These are phyloP conservation scores for Rhynchospora breviuscula DNA, from an alignment of 176 grass and related monocot species.

Conservation along the genomic window DNA sequence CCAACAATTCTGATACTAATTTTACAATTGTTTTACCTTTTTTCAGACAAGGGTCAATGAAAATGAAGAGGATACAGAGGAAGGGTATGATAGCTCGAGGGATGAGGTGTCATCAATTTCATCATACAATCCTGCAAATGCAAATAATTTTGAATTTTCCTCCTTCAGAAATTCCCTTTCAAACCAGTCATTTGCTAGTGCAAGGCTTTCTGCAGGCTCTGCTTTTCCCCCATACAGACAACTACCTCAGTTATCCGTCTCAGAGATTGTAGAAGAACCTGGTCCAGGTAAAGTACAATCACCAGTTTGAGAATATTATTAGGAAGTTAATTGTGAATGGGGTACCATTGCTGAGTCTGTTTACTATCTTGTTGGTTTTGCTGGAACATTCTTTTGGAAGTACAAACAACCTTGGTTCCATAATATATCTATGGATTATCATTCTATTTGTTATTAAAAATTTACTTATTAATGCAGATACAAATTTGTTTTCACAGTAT, in stretches of 20 bases:
- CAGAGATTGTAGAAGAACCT: slow-evolving; percentile 77
- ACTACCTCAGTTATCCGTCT: slow-evolving; percentile 66
- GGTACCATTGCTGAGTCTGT: neutral
- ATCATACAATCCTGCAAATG: slow-evolving; percentile 73
- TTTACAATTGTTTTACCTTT: neutral
- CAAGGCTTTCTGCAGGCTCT: slow-evolving; percentile 49
- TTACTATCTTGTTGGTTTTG: neutral
- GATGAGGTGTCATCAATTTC: slow-evolving; percentile 98
- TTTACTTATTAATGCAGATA: neutral
- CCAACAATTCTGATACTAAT: slow-evolving; percentile 4
- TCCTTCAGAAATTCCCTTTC: slow-evolving; percentile 61
- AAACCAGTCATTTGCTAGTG: slow-evolving; percentile 53
- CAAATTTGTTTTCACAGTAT: neutral
- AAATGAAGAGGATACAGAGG: slow-evolving; percentile 61
- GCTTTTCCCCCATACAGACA: slow-evolving; percentile 49
- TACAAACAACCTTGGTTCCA: neutral
- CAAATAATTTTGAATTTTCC: slow-evolving; percentile 42
- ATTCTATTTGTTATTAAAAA: neutral
- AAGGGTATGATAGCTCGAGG: slow-evolving; percentile 94
- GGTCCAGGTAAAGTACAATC: slow-evolving; percentile 48
- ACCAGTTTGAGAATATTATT: neutral
- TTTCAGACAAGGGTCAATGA: slow-evolving; percentile 67
- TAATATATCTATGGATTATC: neutral
- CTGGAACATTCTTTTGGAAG: neutral
- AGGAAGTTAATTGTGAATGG: neutral